Conservation (phyloP, 495 filamentous ascomycete genomes). For the Hypoxylon lienhwacheense region DNA sequence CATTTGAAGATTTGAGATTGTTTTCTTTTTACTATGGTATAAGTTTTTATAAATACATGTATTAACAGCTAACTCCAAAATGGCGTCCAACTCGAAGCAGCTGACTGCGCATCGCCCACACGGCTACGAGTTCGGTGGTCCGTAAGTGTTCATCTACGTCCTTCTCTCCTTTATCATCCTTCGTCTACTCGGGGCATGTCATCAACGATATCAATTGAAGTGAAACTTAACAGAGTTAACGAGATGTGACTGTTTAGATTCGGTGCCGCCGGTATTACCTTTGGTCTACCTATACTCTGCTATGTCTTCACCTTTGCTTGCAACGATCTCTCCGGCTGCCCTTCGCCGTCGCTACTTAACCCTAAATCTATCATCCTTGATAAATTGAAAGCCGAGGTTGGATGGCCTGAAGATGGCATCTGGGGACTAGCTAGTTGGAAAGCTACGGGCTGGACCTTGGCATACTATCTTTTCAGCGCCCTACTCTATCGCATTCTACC, state of each 20-base stretch:
- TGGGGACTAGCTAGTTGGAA: constrained; percentile 63
- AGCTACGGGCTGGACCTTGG: constrained; percentile 65
- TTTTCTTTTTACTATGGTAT: too few relatives aligned
- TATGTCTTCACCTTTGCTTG: constrained; percentile 81
- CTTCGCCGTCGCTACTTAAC: constrained; percentile 77
- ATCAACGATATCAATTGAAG: not conserved
- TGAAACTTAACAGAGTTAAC: constrained; percentile 15
- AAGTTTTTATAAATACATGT: not conserved
- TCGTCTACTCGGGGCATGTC: not conserved
- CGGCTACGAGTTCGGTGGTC: constrained; percentile 83
- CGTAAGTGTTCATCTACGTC: constrained; percentile 61
- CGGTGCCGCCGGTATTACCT: constrained; percentile 71
- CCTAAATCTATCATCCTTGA: constrained; percentile 72
- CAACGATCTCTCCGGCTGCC: constrained; percentile 91
- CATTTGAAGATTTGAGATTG: too few relatives aligned
- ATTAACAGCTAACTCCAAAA: constrained; percentile 1
- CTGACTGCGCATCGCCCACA: constrained; percentile 13
- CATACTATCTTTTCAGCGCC: constrained; percentile 78
- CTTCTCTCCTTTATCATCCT: not conserved
- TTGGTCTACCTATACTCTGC: constrained; percentile 73
- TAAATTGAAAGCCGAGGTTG: constrained; percentile 72
- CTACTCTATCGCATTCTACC: constrained; percentile 77
- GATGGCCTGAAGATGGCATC: constrained; percentile 72
- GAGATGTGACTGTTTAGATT: constrained; percentile 54
- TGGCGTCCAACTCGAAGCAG: constrained; percentile 26